Base-by-base conservation (phyloP, 257 asterid species). In the Vinca minor region DNA sequence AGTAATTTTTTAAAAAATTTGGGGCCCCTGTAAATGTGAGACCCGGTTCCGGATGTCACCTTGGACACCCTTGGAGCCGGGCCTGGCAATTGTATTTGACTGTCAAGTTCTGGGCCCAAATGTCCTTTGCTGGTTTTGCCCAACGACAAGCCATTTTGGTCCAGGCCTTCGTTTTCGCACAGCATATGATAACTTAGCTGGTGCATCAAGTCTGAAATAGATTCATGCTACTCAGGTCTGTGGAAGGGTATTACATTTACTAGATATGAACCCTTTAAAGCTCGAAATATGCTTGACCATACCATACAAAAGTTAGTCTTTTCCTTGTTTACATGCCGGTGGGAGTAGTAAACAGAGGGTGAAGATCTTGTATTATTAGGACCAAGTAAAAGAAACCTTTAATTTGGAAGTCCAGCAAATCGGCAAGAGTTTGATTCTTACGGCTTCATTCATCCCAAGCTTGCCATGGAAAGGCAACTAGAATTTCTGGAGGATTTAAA, bases 51-150 rank as follows among this genome's bases (percentile, higher is more conserved):
- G n/a, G n/a, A n/a, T n/a, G n/a, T n/a, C n/a, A n/a, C n/a, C n/a
- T n/a, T n/a, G n/a, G n/a, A n/a, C n/a, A n/a, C n/a, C n/a, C n/a
- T n/a, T n/a, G n/a, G n/a, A n/a, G n/a, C n/a, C n/a, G n/a, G n/a
- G 8, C 46, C n/a, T n/a, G n/a, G n/a, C 13, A 20, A 47, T 13
- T 64, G 46, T 64, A 57, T 65, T 62, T 61, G 68, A 65, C 65
- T 74, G 64, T 67, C 84, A 91, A 96, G 79, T 81, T 77, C 79
- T 91, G 60, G 97, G 97, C 56, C 94, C 96, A 39, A 85, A 72
- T 54, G 67, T 84, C 54, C 68, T 78, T 39, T 81, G 77, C 80
- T 87, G 96, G 97, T 42, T 71, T 47, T 83, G 82, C 63, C 97
- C 98, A 54, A 82, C 85, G 21, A 49, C 84, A 18, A 55, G 66